Percentiles rank a stretch among this genome's conserved stretches.
Conservation (phyloP, 257 asterid genomes). For the Penstemon newberryi region DNA sequence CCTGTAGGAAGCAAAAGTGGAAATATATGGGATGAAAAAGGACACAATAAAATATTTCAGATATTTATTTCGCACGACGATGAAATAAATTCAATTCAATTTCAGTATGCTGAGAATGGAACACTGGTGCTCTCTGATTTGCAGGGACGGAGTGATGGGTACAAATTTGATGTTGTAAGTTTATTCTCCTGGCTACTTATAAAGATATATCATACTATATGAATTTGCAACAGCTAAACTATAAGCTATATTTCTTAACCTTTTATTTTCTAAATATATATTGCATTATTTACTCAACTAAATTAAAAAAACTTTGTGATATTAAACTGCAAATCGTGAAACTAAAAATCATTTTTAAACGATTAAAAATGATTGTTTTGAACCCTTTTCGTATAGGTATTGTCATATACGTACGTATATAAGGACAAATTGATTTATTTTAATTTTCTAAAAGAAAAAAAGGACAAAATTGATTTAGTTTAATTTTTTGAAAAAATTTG, state of each 20-base stretch:
- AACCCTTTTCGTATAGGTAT: too few species aligned
- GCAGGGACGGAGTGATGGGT: constrained; percentile 27
- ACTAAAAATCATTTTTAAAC: too few species aligned
- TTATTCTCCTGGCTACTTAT: background rate
- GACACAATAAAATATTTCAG: constrained; percentile 31
- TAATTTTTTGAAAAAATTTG: too few species aligned
- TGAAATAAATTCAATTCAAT: constrained; percentile 42
- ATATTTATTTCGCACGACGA: constrained; percentile 43
- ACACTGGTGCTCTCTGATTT: constrained; percentile 29
- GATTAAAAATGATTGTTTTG: too few species aligned
- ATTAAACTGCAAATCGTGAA: too few species aligned
- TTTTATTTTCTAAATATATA: background rate
- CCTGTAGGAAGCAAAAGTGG: constrained; percentile 37
- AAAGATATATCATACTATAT: background rate
- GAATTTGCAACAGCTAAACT: too few species aligned
- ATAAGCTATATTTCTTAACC: background rate
- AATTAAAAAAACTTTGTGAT: too few species aligned
- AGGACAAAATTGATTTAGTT: too few species aligned
- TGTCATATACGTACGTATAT: too few species aligned
- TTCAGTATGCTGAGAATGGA: constrained; percentile 41
- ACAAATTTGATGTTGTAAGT: constrained; percentile 37
- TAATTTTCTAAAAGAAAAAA: too few species aligned
- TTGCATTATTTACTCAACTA: too few species aligned
- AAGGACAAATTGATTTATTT: too few species aligned
- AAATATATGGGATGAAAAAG: constrained; percentile 43